phyloP scores from a whole-genome alignment of 495 filamentous ascomycete species.

The Cercophora scortea region DNA sequence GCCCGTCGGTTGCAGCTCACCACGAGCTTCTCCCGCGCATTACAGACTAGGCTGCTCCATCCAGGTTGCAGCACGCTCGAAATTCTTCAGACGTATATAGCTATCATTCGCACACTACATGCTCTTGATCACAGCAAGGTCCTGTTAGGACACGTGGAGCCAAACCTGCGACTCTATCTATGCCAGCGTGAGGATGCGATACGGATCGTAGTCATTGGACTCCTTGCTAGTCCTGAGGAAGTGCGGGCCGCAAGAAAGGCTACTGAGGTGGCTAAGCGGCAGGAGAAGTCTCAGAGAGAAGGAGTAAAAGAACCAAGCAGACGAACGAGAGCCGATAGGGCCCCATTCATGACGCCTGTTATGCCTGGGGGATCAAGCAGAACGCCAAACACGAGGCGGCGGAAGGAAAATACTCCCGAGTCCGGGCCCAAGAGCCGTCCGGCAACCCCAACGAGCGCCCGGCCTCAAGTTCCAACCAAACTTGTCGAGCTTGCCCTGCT shows the following conservation, averaged over 20 bases:
- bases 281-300: background rate
- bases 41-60: constrained; percentile 72
- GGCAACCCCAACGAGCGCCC: background rate
- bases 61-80: constrained; percentile 83
- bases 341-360: constrained; percentile 10
- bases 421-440: background rate
- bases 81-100: constrained; percentile 85
- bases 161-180: constrained; percentile 76
- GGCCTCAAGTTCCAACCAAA: constrained; percentile 15
- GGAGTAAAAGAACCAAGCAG: background rate
- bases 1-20: constrained; percentile 58
- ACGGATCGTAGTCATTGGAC: constrained; percentile 74
- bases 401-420: constrained; percentile 2
- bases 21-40: constrained; percentile 55
- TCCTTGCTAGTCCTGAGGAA: constrained; percentile 61
- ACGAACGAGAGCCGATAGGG: background rate
- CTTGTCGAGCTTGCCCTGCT: constrained; percentile 71
- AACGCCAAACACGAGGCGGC: background rate
- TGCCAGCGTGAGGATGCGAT: constrained; percentile 92
- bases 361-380: background rate
- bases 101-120: constrained; percentile 82
- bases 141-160: constrained; percentile 76
- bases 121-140: constrained; percentile 88
- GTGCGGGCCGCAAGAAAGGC: constrained; percentile 22
- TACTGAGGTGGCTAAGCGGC: constrained; percentile 24